Evolutionary conservation across 352 stramenopile species (phyloP), one percentile per base, ranked within the genome.

Genomic region (Phytophthora pluvialis): DNA sequence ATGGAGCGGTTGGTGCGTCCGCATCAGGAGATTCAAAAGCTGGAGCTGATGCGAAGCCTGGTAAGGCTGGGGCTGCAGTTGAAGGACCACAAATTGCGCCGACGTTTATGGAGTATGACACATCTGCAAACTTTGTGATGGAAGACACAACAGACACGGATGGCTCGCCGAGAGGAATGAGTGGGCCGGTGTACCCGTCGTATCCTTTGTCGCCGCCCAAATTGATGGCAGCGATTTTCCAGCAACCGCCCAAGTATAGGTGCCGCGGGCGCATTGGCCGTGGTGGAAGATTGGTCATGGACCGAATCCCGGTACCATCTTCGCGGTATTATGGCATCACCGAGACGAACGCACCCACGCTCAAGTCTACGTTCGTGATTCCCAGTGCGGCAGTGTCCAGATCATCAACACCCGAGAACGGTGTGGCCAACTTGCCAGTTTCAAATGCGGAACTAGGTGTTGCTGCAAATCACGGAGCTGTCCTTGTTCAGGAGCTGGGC

Each of bases 51-150:
- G 35, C 28, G 7, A 72, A 72, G 26, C 13, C 43, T 12, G 48
- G 36, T 1, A 71, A 72, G 26, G 12, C 63, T 49, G 39, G 25
- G 21, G 64, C 48, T 47, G 57, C 36, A 8, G 66, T 69, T 21
- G 70, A 78, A 75, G 70, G 70, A 12, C 70, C 70, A 12, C 70
- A 78, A 53, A 75, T 75, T 21, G 65, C 70, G 26, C 65, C 69
- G 12, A 68, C 78, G 8, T 94, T 94, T 50, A 84, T 94, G 77
- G 83, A 93, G 31, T 91, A 92, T 56, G 83, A 91, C 40, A 88
- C 83, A 8, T 79, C 81, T 5, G 57, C 67, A 28, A 91, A 91
- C 56, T 90, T 90, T 40, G 70, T 67, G 21, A 81, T 89, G 66
- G 66, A 78, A 15, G 64, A 79, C 26, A 42, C 43, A 29, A 77